Evolutionary conservation across 768 basidiomycete species (phyloP).

Genomic region (Tulasnella sp.): DNA sequence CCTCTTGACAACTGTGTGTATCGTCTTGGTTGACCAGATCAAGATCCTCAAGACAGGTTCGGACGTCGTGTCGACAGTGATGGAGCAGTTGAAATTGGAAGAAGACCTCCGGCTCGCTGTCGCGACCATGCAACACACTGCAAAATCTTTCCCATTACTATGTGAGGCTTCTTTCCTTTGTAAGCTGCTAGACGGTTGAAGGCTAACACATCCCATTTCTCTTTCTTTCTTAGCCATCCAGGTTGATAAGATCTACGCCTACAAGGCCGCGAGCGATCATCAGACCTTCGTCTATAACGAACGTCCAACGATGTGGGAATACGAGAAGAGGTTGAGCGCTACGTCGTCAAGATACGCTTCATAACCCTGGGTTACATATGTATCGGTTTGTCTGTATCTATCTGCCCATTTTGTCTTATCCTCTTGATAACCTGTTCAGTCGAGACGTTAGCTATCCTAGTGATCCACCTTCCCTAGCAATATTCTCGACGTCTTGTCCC

Average conservation of each 20-base stretch:
- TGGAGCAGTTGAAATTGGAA: neutral
- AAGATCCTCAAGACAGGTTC: neutral
- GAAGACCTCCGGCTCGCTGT: neutral
- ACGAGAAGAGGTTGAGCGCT: neutral
- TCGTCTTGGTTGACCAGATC: conserved; percentile 10
- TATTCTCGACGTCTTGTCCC: too few relatives aligned
- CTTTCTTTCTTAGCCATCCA: neutral
- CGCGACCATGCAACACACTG: conserved; percentile 5
- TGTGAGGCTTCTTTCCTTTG: neutral
- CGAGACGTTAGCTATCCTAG: too few relatives aligned
- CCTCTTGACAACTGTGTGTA: conserved; percentile 14
- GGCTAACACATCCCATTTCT: neutral
- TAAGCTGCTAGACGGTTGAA: neutral
- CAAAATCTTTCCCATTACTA: conserved; percentile 1
- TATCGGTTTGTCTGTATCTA: too few relatives aligned
- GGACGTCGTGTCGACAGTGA: neutral
- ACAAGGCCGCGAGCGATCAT: neutral
- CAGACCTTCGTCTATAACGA: neutral
- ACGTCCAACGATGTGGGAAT: neutral
- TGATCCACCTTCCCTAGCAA: too few relatives aligned
- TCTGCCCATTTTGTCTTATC: too few relatives aligned
- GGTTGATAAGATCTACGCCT: neutral
- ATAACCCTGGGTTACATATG: too few relatives aligned
- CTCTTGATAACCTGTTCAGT: too few relatives aligned
- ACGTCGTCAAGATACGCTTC: too few relatives aligned